phyloP scores from a whole-genome alignment of 73 alveolate genomes.

The Symbiodinium natans region DNA sequence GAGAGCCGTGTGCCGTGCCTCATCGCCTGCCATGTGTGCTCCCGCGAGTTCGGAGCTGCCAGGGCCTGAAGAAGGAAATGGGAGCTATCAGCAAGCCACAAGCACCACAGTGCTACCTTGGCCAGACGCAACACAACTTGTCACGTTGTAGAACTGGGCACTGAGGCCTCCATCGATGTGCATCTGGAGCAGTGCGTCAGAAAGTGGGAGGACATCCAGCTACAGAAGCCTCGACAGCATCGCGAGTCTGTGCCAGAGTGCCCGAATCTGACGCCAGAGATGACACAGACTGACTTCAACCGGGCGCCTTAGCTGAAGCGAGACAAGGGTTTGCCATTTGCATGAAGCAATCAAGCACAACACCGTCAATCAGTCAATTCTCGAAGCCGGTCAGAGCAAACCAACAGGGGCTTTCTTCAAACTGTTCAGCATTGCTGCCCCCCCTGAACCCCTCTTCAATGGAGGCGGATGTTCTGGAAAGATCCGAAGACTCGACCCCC shows the following conservation, averaged over 20 bases:
- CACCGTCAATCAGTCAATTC: too few relatives aligned
- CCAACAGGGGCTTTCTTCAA: too few relatives aligned
- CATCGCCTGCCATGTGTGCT: conserved; percentile 96
- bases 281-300: conserved; percentile 28
- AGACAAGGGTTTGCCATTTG: not conserved
- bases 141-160: not conserved
- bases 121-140: not conserved
- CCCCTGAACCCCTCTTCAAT: too few relatives aligned
- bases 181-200: conserved; percentile 96
- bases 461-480: too few relatives aligned
- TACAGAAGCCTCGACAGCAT: conserved; percentile 95
- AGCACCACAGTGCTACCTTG: not conserved
- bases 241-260: conserved; percentile 96
- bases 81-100: not conserved
- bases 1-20: conserved; percentile 32
- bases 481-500: too few relatives aligned
- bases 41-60: conserved; percentile 98
- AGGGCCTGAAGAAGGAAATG: not conserved
- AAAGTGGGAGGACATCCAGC: conserved; percentile 96
- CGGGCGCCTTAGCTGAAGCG: not conserved
- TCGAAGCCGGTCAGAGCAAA: too few relatives aligned
- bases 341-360: too few relatives aligned
- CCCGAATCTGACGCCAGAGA: conserved; percentile 85
- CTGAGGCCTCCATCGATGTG: conserved; percentile 95
- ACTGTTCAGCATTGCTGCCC: too few relatives aligned